Percentiles rank a stretch among this genome's conserved stretches.
phyloP scores from a whole-genome alignment of 257 asterid genomes.

The Solanum corneliomulleri region DNA sequence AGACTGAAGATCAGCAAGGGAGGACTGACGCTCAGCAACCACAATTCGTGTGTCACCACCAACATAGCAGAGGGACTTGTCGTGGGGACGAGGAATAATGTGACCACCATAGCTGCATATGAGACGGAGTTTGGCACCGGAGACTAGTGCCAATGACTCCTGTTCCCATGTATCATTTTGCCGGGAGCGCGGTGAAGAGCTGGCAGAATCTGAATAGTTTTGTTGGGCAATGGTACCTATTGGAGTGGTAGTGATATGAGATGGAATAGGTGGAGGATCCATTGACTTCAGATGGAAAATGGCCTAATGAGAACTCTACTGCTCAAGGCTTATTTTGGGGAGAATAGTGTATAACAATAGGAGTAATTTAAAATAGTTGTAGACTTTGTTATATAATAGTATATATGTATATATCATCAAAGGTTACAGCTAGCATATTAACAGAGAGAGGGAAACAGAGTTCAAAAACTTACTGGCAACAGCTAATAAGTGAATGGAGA shows the following conservation, averaged over 20 bases:
- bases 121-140: constrained; percentile 56
- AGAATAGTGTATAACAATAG: not conserved
- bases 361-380: not conserved
- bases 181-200: constrained; percentile 39
- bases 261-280: constrained; percentile 35
- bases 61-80: constrained; percentile 61
- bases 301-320: not conserved
- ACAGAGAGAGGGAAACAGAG: not conserved
- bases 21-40: constrained; percentile 40
- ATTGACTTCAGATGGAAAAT: constrained; percentile 8
- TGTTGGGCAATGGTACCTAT: not conserved
- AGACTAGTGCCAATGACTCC: constrained; percentile 29
- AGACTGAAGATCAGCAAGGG: constrained; percentile 42
- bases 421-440: not conserved
- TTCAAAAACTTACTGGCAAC: not conserved
- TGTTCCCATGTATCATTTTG: constrained; percentile 34
- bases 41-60: constrained; percentile 82
- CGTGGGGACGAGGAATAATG: constrained; percentile 73
- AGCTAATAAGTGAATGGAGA: not conserved
- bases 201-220: constrained; percentile 28
- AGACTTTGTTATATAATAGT: not conserved
- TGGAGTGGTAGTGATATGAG: constrained; percentile 7
- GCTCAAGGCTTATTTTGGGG: not conserved
- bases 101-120: constrained; percentile 81
- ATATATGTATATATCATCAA: not conserved